A percentile compares a stretch with the other conserved stretches of the same genome.
These are phyloP conservation scores for Saprolegnia parasitica DNA, from an alignment of 352 stramenopile genomes.

Conservation along the genomic window DNA sequence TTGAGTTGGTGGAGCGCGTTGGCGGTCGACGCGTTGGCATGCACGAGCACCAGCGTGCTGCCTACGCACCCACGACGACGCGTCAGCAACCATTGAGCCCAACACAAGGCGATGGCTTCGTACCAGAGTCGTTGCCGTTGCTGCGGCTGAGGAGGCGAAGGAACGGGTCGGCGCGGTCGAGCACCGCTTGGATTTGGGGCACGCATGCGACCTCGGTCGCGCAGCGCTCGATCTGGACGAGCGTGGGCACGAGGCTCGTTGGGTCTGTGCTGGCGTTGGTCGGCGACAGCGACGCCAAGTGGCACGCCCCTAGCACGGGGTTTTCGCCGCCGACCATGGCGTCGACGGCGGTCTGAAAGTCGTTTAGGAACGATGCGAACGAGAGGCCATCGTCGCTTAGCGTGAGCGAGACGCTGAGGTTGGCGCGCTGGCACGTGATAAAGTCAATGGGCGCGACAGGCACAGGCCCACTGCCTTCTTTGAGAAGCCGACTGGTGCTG, in stretches of 20 bases:
- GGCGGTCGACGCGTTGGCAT: conserved; percentile 37
- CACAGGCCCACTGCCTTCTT: neutral
- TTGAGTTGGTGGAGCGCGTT: conserved; percentile 37
- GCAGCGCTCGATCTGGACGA: conserved; percentile 44
- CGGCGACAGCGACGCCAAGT: conserved; percentile 45
- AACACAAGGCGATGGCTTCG: neutral
- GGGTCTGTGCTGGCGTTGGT: conserved; percentile 27
- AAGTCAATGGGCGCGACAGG: conserved; percentile 12
- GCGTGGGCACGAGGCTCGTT: conserved; percentile 33
- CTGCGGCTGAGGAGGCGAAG: conserved; percentile 54
- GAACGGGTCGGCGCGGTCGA: conserved; percentile 38
- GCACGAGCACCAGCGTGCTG: conserved; percentile 52
- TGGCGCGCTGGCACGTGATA: neutral
- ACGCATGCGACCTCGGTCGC: conserved; percentile 49
- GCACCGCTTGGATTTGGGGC: conserved; percentile 36
- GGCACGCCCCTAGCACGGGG: conserved; percentile 53
- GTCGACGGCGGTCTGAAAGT: conserved; percentile 34
- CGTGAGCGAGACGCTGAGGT: neutral
- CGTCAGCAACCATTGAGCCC: no score
- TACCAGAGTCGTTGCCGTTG: conserved; percentile 36
- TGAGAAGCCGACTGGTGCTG: neutral
- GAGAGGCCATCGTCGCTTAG: neutral
- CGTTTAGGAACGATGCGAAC: conserved; percentile 4
- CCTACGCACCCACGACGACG: neutral
- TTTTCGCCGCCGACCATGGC: conserved; percentile 53